Evolutionary conservation across 257 asterid genomes (phyloP).

Genomic region (Catharanthus roseus): DNA sequence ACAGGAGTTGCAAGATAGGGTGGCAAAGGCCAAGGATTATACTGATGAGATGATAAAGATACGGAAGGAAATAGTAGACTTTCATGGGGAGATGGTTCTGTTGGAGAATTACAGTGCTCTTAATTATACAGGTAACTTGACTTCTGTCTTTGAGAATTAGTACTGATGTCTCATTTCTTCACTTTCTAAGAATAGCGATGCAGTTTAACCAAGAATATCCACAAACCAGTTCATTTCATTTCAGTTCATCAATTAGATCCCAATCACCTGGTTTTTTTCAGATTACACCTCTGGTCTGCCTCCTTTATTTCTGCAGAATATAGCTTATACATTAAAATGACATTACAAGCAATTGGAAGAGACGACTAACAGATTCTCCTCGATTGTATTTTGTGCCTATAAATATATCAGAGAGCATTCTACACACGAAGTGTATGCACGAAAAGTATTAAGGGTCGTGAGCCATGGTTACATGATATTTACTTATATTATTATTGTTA

Average conservation of each 20-base stretch:
- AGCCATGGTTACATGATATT: neutral
- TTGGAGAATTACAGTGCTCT: constrained; percentile 93
- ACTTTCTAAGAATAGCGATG: too few species aligned
- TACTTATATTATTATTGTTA: neutral
- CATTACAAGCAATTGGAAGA: neutral
- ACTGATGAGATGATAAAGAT: constrained; percentile 63
- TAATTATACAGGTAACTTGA: constrained; percentile 67
- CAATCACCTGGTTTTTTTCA: neutral
- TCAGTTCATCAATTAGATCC: too few species aligned
- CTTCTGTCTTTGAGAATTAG: neutral
- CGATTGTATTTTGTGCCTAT: neutral
- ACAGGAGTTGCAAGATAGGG: constrained; percentile 82
- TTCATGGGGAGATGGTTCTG: constrained; percentile 94
- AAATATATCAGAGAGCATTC: neutral
- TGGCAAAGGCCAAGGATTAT: constrained; percentile 48
- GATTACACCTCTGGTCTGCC: neutral
- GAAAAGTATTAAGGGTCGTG: neutral
- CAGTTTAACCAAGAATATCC: too few species aligned
- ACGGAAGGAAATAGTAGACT: constrained; percentile 78
- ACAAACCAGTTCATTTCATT: too few species aligned
- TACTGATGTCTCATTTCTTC: too few species aligned
- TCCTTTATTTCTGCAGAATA: neutral
- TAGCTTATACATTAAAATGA: neutral
- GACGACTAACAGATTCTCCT: neutral
- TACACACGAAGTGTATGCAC: too few species aligned